These are phyloP conservation scores for Trichomonas tenax DNA, from an alignment of 208 protist species.

Conservation along the genomic window DNA sequence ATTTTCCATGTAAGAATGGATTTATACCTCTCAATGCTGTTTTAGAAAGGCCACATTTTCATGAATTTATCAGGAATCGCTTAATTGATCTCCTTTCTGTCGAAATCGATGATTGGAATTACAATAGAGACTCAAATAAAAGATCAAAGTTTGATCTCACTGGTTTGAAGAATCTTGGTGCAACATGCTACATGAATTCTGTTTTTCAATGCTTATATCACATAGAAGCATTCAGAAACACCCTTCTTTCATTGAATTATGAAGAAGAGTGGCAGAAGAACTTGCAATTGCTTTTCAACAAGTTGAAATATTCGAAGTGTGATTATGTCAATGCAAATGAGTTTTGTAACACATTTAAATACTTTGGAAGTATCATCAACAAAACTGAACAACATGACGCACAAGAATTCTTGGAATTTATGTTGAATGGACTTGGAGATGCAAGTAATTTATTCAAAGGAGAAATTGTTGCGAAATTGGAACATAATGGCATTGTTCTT, in stretches of 20 bases:
- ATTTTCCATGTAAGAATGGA: too few relatives aligned
- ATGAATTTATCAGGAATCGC: too few relatives aligned
- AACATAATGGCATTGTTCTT: not conserved
- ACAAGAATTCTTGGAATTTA: not conserved
- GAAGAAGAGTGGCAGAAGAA: too few relatives aligned
- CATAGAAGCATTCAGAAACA: not conserved
- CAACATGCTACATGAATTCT: constrained; percentile 46
- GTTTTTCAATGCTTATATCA: not conserved
- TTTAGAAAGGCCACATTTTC: too few relatives aligned
- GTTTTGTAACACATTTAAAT: not conserved
- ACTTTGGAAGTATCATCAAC: not conserved
- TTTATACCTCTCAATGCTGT: too few relatives aligned
- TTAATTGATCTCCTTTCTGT: too few relatives aligned
- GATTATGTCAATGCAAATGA: not conserved
- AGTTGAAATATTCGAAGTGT: not conserved
- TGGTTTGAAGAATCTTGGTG: constrained; percentile 82
- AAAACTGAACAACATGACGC: not conserved
- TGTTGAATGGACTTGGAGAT: not conserved
- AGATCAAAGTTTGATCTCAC: not conserved
- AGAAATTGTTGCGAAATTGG: not conserved
- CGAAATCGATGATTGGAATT: too few relatives aligned
- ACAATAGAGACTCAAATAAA: not conserved
- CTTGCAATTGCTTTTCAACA: not conserved
- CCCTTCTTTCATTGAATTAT: too few relatives aligned
- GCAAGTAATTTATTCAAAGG: not conserved